Evolutionary conservation across 202 grass and related monocot genomes (phyloP), one percentile per base, ranked within the genome.

Genomic region (Digitaria exilis): DNA sequence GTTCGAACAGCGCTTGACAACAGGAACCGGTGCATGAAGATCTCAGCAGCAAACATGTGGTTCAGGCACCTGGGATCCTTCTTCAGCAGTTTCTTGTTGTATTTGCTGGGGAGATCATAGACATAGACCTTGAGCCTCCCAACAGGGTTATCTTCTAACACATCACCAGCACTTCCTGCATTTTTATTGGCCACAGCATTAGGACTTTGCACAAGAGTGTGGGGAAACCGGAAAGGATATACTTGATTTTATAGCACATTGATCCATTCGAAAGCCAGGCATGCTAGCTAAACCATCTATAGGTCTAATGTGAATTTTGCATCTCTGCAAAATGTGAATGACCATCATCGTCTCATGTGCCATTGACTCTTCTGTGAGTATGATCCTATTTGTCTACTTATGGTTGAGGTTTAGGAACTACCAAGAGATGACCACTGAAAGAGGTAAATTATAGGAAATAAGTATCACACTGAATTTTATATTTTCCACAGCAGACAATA

Each of bases 51-150:
- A 15, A 96, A 96, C 94, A 96, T 96, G 37, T 96, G 94, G 70
- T 90, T 96, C 52, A 96, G 81, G 83, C 94, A 96, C 48, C 94
- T 82, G 39, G 94, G 88, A 30, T 96, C 94, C 39, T 97, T 97
- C 76, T 97, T 89, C 70, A 97, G 65, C 76, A 94, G 80, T 75
- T 94, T 97, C 80, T 97, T 97, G 87, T 97, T 97, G 91, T 97
- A 97, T 83, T 94, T 97, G 37, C 89, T 87, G 1, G 94, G 94
- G 41, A 97, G 82, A 35, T 94, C 88, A 72, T 97, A 97, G 31
- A 97, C 84, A 60, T 83, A 97, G 24, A 97, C 94, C 84, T 94
- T 97, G 32, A 97, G 87, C 76, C 86, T 87, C 56, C 94, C 94
- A 86, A 97, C 91, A 71, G 94, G 94, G 26, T 97, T 76, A 80